Conservation (phyloP, 2,329 filamentous ascomycete genomes). For the Pseudogymnoascus sp. region DNA sequence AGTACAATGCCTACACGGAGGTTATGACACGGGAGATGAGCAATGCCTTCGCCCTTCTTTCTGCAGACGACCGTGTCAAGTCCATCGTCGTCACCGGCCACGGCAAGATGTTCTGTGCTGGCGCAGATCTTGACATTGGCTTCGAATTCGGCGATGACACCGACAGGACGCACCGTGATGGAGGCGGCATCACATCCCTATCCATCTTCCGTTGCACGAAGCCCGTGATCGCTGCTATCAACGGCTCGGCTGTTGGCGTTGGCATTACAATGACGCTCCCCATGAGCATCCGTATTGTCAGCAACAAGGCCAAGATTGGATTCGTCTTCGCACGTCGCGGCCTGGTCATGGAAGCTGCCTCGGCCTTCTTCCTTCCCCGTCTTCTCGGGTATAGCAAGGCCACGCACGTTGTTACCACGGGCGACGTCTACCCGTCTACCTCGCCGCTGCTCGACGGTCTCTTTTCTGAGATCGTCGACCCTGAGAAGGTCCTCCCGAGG, state of each 20-base stretch:
- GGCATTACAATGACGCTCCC: conserved; percentile 53
- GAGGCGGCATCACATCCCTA: conserved; percentile 42
- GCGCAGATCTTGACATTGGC: conserved; percentile 42
- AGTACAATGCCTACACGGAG: conserved; percentile 59
- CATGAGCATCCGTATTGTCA: conserved; percentile 41
- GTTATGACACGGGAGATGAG: conserved; percentile 54
- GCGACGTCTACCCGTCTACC: conserved; percentile 43
- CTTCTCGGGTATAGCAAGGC: conserved; percentile 56
- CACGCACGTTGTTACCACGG: conserved; percentile 56
- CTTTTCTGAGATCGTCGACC: conserved; percentile 57
- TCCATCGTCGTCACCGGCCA: conserved; percentile 43
- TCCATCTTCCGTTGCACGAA: conserved; percentile 48
- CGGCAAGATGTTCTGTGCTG: conserved; percentile 46
- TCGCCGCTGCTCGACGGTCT: conserved; percentile 46
- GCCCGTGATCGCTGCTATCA: conserved; percentile 47
- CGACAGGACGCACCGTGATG: conserved; percentile 34
- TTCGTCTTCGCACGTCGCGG: conserved; percentile 64
- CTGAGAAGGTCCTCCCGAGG: conserved; percentile 50
- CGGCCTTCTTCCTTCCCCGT: conserved; percentile 61
- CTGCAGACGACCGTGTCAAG: conserved; percentile 43
- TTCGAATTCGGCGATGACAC: conserved; percentile 15
- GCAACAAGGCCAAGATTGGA: conserved; percentile 52
- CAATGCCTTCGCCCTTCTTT: conserved; percentile 40
- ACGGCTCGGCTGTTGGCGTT: conserved; percentile 49
- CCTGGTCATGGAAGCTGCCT: conserved; percentile 61